Base-by-base conservation (phyloP, 352 stramenopile genomes). In the Pythium aristosporum region DNA sequence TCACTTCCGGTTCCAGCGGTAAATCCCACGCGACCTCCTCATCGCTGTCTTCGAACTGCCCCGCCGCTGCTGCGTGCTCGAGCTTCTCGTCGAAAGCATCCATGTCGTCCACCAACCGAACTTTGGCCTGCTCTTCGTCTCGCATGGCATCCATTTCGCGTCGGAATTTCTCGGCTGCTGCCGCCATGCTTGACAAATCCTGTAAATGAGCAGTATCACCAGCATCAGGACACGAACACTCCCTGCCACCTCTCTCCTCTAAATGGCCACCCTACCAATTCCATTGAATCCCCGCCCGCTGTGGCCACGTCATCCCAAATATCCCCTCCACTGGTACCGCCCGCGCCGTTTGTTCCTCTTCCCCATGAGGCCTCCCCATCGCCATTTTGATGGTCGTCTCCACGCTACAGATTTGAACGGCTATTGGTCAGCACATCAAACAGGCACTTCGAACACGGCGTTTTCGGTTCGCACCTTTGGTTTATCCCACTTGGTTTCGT, bases 31-130 rank as follows among this genome's bases (percentile, higher is more conserved):
- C 74, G 25, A 63, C 64, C 60, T 89, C 84, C 72, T 95, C 84
- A 67, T 89, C 76, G 47, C 84, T 93, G 57, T 95, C 86, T 12
- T 92, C 86, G 72, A 95, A 95, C 54, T 95, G 86, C 7, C 83
- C 84, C 18, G 80, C 73, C 23, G 80, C 81, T 6, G 78, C 84
- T 23, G 82, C 84, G 54, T 85, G 68, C 60, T 92, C 84, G 28
- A 92, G 72, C 50, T 92, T 92, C 66, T 92, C 76, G 64, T 92
- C 84, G 51, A 92, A 91, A 4, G 73, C 75, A 63, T 92, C 84
- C 75, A 92, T 70, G 44, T 92, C 72, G 20, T 42, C 34, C 12
- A 62, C 57, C 23, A 41, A n/a, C 5, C 34, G 32, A 34, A 68
- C 69, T 32, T 78, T 64, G 10, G 20, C 49, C 8, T 46, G 71